phyloP scores from a whole-genome alignment of 2,329 filamentous ascomycete genomes.

The Aspergillus quadrilineatus region DNA sequence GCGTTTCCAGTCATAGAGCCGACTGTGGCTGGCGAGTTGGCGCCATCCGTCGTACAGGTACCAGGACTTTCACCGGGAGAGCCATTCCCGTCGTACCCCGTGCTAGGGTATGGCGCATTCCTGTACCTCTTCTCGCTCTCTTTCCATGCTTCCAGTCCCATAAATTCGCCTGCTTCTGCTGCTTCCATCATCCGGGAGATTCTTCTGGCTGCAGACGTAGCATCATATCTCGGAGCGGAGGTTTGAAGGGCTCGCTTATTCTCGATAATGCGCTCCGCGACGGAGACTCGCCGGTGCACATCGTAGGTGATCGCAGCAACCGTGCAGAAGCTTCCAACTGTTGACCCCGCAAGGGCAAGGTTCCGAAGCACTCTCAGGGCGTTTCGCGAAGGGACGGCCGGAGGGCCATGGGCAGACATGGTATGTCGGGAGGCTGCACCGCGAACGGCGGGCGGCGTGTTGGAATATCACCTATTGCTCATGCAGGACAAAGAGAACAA shows the following conservation, averaged over 20 bases:
- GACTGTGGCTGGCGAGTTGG: neutral
- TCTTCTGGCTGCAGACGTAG: conserved; percentile 36
- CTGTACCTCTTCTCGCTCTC: conserved; percentile 23
- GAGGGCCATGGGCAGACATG: conserved; percentile 32
- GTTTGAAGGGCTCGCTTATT: conserved; percentile 45
- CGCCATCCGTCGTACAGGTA: neutral
- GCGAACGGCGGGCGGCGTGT: conserved; percentile 25
- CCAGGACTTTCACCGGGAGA: neutral
- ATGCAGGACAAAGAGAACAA: conserved; percentile 9
- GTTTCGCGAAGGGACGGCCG: conserved; percentile 45
- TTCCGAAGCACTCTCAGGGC: conserved; percentile 43
- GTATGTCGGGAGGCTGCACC: conserved; percentile 19
- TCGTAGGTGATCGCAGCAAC: conserved; percentile 45
- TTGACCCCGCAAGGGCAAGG: conserved; percentile 36
- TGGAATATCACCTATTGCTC: conserved; percentile 15
- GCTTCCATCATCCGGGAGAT: conserved; percentile 45
- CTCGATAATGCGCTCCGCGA: conserved; percentile 45
- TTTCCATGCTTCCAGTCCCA: conserved; percentile 39
- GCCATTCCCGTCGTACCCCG: neutral
- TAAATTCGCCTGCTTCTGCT: conserved; percentile 45
- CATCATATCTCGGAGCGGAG: conserved; percentile 44
- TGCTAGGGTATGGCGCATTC: conserved; percentile 11
- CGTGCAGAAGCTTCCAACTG: conserved; percentile 42
- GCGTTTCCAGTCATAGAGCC: neutral
- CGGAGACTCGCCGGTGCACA: conserved; percentile 39